phyloP scores from a whole-genome alignment of 306 rosid genomes.

The cucumber (Cucumis sativus) region DNA sequence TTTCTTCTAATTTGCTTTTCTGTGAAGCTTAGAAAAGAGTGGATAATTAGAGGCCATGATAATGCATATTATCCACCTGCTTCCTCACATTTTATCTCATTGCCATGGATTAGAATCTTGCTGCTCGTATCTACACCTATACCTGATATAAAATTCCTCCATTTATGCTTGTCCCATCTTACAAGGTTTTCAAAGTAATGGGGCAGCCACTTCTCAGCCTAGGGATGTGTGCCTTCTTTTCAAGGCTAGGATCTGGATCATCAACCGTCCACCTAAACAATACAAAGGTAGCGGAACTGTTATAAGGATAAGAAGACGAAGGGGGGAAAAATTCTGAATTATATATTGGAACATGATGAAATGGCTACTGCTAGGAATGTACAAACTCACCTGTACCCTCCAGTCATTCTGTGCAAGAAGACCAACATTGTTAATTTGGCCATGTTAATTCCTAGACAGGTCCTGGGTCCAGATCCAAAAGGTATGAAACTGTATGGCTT shows the following conservation, averaged over 20 bases:
- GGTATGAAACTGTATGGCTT: constrained; percentile 60
- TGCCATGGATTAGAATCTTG: background rate
- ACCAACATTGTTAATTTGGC: constrained; percentile 56
- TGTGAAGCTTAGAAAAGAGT: background rate
- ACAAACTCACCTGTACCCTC: constrained; percentile 43
- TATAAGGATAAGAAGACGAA: background rate
- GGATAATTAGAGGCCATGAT: background rate
- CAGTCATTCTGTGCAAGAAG: constrained; percentile 42
- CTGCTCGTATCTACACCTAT: background rate
- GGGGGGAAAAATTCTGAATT: background rate
- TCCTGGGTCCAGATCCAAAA: constrained; percentile 66
- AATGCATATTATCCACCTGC: background rate
- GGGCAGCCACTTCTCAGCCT: constrained; percentile 54
- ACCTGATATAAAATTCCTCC: background rate
- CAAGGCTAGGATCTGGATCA: constrained; percentile 51
- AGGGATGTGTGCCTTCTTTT: constrained; percentile 60
- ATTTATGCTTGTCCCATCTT: constrained; percentile 9
- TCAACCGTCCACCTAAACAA: constrained; percentile 47
- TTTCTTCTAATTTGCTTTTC: background rate
- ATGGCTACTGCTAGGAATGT: background rate
- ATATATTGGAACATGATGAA: background rate
- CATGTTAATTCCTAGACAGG: constrained; percentile 65
- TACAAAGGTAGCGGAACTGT: background rate
- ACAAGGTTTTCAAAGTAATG: constrained; percentile 46
- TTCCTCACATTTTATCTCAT: background rate